Evolutionary conservation across 75 land plant species (phyloP).

Genomic region (Pinus taeda): DNA sequence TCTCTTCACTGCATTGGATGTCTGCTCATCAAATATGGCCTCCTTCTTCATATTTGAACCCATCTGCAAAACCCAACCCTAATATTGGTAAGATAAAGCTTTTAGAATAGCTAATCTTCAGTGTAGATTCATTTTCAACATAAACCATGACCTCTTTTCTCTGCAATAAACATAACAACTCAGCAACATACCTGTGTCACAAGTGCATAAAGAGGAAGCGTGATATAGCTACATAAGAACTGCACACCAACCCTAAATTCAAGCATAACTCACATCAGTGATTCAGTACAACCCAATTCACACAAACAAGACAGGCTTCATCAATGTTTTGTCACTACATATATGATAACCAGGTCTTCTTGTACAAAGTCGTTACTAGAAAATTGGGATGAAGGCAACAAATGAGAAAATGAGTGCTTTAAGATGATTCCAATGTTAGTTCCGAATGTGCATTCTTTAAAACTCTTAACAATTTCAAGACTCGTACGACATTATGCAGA

Average conservation of each 20-base stretch:
- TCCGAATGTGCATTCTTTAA: not conserved
- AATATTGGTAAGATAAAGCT: not conserved
- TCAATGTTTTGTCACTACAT: not conserved
- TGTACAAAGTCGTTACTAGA: not conserved
- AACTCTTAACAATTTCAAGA: not conserved
- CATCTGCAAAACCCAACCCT: conserved; percentile 41
- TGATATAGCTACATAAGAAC: conserved; percentile 63
- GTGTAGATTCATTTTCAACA: not conserved
- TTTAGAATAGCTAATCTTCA: not conserved
- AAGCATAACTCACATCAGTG: not conserved
- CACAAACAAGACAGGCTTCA: not conserved
- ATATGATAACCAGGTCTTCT: not conserved
- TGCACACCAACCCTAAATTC: conserved; percentile 51
- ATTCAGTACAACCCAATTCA: not conserved
- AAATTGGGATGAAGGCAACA: not conserved
- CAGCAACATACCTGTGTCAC: conserved; percentile 65
- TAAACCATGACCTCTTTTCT: not conserved
- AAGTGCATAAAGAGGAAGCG: conserved; percentile 86
- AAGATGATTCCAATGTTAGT: not conserved
- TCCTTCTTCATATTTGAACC: conserved; percentile 69
- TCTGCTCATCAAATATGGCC: conserved; percentile 64
- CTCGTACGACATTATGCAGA: not conserved
- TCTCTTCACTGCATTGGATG: conserved; percentile 47
- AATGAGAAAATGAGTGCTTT: not conserved
- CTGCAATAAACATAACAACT: not conserved